A percentile compares a stretch with the other conserved stretches of the same genome.
phyloP scores from a whole-genome alignment of 179 eudicot species.

The Pouteria campechiana region DNA sequence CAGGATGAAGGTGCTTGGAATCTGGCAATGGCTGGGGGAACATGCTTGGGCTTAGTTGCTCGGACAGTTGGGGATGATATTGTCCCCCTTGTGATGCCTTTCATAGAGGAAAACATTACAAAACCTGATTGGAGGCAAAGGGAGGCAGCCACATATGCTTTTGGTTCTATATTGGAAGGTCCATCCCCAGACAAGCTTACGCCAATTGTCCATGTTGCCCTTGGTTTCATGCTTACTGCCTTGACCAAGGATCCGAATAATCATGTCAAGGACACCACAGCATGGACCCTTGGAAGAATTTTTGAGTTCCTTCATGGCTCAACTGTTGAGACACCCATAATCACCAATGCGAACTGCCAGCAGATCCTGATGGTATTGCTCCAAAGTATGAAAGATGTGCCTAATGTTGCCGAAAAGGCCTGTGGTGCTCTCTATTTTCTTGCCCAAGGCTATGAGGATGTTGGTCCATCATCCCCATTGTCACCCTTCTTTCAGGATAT shows the following conservation, averaged over 20 bases:
- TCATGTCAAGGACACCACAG: slow-evolving; percentile 96
- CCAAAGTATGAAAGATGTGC: slow-evolving; percentile 82
- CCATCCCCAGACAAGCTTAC: slow-evolving; percentile 88
- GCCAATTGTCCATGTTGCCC: slow-evolving; percentile 71
- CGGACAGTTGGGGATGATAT: slow-evolving; percentile 89
- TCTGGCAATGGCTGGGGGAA: slow-evolving; percentile 96
- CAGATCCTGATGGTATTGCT: slow-evolving; percentile 76
- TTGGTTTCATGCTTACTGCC: slow-evolving; percentile 82
- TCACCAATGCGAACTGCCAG: slow-evolving; percentile 76
- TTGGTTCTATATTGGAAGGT: slow-evolving; percentile 94
- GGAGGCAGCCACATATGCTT: slow-evolving; percentile 93
- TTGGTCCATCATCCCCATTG: slow-evolving; percentile 63
- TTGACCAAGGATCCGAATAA: slow-evolving; percentile 81
- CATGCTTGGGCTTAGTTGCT: slow-evolving; percentile 94
- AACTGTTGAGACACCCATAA: slow-evolving; percentile 57
- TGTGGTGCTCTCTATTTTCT: slow-evolving; percentile 96
- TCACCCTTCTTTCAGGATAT: slow-evolving; percentile 84
- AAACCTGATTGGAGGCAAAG: slow-evolving; percentile 93
- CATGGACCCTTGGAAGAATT: slow-evolving; percentile 95
- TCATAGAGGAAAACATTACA: slow-evolving; percentile 72
- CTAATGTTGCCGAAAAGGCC: slow-evolving; percentile 94
- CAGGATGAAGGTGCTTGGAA: slow-evolving; percentile 99
- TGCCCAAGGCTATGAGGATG: slow-evolving; percentile 89
- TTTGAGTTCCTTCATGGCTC: slow-evolving; percentile 92
- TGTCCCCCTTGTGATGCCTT: slow-evolving; percentile 94